Base-by-base conservation (phyloP, 2,329 filamentous ascomycete genomes). In the Ophiocordyceps camponoti-leonardi region DNA sequence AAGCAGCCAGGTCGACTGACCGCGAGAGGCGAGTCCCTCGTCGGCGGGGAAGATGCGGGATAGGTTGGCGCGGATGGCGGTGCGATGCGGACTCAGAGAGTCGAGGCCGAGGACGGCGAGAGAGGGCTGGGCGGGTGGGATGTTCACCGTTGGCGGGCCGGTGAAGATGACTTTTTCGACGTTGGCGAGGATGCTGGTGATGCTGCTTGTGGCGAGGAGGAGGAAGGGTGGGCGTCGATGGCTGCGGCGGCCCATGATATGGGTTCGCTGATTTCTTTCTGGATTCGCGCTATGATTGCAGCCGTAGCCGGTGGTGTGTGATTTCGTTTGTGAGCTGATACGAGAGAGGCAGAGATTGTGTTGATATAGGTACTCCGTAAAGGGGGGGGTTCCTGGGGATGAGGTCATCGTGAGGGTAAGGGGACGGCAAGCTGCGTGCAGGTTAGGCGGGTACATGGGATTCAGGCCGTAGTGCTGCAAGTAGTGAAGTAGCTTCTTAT, bases 121-220 rank as follows among this genome's bases (percentile, higher is more conserved):
- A 0, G 57, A 50, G 14, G 59, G 55, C n/a, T 51, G 48, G 16
- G 54, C 50, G 11, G 52, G 48, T 18, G 81, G 74, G 42, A 83
- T 62, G 46, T 68, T 61, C 54, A 76, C 61, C 30, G 69, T 61
- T 30, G 66, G 58, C 12, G 88, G 87, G 20, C 77, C 86, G 33
- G 82, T 68, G 66, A 98, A 96, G 56, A 96, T 86, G 53, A 76
- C 71, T 65, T 98, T 98, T 61, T 96, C 92, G 46, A 83, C 82
- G 61, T 98, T 96, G 60, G 83, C 86, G 20, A 51, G 31, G 16
- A 20, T 37, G 35, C 35, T 23, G 31, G 46, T 53, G 39, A 50
- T 20, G 35, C 46, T 53, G 39, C 49, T 20, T 13, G 46, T 30
- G 13, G 46, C 30, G 41, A 53, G n/a, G 35, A 59, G 33, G n/a